Evolutionary conservation across 306 rosid species (phyloP).

Genomic region (Vicia faba): DNA sequence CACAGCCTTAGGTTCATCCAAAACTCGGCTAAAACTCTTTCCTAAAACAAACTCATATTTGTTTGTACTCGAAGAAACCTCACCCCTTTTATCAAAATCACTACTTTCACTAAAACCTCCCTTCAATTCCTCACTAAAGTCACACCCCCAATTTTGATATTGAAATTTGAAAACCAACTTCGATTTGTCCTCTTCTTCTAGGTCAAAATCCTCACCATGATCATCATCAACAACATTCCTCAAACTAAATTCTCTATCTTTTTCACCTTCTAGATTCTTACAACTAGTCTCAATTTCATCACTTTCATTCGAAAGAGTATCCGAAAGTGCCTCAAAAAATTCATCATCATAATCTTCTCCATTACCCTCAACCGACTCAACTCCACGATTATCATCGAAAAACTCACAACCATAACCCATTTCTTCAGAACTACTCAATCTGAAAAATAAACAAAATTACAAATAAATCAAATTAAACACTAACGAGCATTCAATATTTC

Average conservation of each 20-base stretch:
- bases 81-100: constrained; percentile 37
- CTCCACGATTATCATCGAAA: constrained; percentile 27
- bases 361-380: constrained; percentile 17
- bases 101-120: constrained; percentile 32
- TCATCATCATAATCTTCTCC: constrained; percentile 29
- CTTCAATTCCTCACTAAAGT: constrained; percentile 45
- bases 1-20: constrained; percentile 55
- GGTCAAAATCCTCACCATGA: constrained; percentile 8
- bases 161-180: constrained; percentile 67
- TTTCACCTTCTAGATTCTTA: not conserved
- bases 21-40: constrained; percentile 48
- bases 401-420: constrained; percentile 30
- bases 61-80: constrained; percentile 31
- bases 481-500: not conserved
- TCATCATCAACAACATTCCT: constrained; percentile 1
- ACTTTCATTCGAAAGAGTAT: constrained; percentile 24
- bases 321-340: not conserved
- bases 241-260: constrained; percentile 15
- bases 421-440: constrained; percentile 33
- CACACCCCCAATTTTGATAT: constrained; percentile 56
- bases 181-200: constrained; percentile 44
- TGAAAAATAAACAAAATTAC: constrained; percentile 31
- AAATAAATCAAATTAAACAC: not conserved
- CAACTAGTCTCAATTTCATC: constrained; percentile 15
- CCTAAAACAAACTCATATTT: constrained; percentile 54